Percentiles rank a stretch among this genome's conserved stretches.
These are phyloP conservation scores for Tripterygium wilfordii DNA, from an alignment of 177 flowering plant genomes.

Conservation along the genomic window DNA sequence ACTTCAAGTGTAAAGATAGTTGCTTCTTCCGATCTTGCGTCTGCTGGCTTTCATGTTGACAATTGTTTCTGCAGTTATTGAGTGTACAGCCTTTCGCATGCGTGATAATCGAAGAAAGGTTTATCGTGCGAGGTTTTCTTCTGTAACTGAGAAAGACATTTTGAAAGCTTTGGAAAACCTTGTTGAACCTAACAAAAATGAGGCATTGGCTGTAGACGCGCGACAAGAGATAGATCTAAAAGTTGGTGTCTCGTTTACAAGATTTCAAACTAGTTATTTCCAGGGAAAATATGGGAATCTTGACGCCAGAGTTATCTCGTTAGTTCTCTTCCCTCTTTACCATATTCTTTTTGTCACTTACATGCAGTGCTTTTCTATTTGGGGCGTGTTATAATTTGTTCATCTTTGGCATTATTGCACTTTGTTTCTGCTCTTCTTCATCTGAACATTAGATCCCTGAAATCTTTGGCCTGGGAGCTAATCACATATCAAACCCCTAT, in stretches of 20 bases:
- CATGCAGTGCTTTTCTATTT: too few relatives aligned
- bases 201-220: constrained; percentile 97
- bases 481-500: too few relatives aligned
- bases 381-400: too few relatives aligned
- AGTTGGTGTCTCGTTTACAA: constrained; percentile 98
- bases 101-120: constrained; percentile 46
- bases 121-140: constrained; percentile 92
- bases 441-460: too few relatives aligned
- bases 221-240: constrained; percentile 98
- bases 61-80: constrained; percentile 60
- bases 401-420: too few relatives aligned
- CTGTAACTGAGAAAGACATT: constrained; percentile 88
- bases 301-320: constrained; percentile 94
- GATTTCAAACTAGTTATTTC: constrained; percentile 89
- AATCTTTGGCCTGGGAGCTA: too few relatives aligned
- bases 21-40: too few relatives aligned
- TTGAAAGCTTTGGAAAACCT: constrained; percentile 77
- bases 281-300: constrained; percentile 98
- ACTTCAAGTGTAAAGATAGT: too few relatives aligned
- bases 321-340: constrained; percentile 23
- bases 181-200: constrained; percentile 76
- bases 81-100: constrained; percentile 63
- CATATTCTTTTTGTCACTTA: neutral
- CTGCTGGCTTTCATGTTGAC: too few relatives aligned
- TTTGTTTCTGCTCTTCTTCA: too few relatives aligned